phyloP scores from a whole-genome alignment of 1,139 yeast genomes.

The Lodderomyces theae region DNA sequence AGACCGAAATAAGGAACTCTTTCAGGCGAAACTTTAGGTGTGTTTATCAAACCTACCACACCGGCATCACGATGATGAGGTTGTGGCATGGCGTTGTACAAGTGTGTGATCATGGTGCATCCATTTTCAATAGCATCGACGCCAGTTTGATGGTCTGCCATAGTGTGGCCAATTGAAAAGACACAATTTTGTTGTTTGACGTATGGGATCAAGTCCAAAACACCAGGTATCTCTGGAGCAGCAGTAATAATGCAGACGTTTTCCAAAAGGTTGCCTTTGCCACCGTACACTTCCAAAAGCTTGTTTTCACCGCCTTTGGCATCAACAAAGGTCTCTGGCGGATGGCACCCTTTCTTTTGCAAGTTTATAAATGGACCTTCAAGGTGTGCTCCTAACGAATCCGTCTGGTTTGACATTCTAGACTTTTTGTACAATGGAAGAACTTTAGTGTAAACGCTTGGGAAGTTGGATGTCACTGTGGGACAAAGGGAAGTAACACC shows the following conservation, averaged over 20 bases:
- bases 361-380: conserved; percentile 63
- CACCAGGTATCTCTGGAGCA: conserved; percentile 61
- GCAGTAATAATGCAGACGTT: conserved; percentile 56
- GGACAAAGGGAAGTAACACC: conserved; percentile 65
- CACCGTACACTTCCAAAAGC: conserved; percentile 48
- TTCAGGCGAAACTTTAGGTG: conserved; percentile 26
- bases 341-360: conserved; percentile 62
- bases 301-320: conserved; percentile 40
- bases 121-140: conserved; percentile 51
- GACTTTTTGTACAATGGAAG: conserved; percentile 45
- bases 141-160: conserved; percentile 48
- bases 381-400: conserved; percentile 61
- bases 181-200: conserved; percentile 35
- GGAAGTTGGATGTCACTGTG: conserved; percentile 56
- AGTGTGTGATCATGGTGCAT: conserved; percentile 60
- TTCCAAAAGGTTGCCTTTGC: conserved; percentile 34
- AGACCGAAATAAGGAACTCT: conserved; percentile 53
- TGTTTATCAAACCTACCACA: conserved; percentile 52
- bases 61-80: conserved; percentile 65
- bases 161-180: conserved; percentile 59
- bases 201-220: conserved; percentile 47
- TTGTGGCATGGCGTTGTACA: conserved; percentile 68
- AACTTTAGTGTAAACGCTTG: conserved; percentile 51
- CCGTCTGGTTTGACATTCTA: conserved; percentile 39
- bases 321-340: conserved; percentile 52